A percentile compares a stretch with the other conserved stretches of the same genome.
phyloP scores from a whole-genome alignment of 768 basidiomycete species.

The Lepiota brunneoincarnata region DNA sequence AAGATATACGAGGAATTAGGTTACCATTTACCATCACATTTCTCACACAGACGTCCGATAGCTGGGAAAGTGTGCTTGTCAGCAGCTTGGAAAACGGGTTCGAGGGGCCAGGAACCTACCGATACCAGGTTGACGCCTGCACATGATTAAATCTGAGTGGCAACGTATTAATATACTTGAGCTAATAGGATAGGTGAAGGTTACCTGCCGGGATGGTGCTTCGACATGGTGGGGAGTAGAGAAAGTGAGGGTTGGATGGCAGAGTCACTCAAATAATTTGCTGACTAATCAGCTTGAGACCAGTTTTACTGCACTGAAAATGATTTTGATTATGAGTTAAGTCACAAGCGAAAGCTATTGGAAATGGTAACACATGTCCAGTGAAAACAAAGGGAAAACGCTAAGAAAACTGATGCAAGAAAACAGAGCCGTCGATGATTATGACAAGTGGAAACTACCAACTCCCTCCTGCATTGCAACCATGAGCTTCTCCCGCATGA shows the following conservation, averaged over 20 bases:
- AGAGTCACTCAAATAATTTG: background rate
- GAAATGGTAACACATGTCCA: slow-evolving; percentile 11
- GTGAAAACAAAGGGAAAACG: background rate
- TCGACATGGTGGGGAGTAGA: slow-evolving; percentile 58
- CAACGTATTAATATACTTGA: slow-evolving; percentile 1
- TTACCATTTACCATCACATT: slow-evolving; percentile 99
- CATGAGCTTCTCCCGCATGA: slow-evolving; percentile 80
- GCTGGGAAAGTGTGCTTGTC: slow-evolving; percentile 47
- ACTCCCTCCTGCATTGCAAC: slow-evolving; percentile 92
- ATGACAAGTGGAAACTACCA: slow-evolving; percentile 97
- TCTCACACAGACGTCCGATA: slow-evolving; percentile 97
- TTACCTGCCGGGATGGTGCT: slow-evolving; percentile 78
- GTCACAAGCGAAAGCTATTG: slow-evolving; percentile 6
- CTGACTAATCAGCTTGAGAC: slow-evolving; percentile 2
- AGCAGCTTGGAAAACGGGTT: background rate
- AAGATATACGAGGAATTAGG: slow-evolving; percentile 19
- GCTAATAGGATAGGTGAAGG: background rate
- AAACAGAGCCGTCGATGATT: slow-evolving; percentile 23
- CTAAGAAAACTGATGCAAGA: slow-evolving; percentile 10
- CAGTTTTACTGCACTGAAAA: background rate
- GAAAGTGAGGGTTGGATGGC: background rate
- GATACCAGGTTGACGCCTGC: slow-evolving; percentile 95
- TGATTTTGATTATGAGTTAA: slow-evolving; percentile 7
- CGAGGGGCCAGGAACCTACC: slow-evolving; percentile 42
- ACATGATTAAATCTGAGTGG: slow-evolving; percentile 90